Base-by-base conservation (phyloP, 768 basidiomycete genomes). In the Cyclocybe cylindracea region DNA sequence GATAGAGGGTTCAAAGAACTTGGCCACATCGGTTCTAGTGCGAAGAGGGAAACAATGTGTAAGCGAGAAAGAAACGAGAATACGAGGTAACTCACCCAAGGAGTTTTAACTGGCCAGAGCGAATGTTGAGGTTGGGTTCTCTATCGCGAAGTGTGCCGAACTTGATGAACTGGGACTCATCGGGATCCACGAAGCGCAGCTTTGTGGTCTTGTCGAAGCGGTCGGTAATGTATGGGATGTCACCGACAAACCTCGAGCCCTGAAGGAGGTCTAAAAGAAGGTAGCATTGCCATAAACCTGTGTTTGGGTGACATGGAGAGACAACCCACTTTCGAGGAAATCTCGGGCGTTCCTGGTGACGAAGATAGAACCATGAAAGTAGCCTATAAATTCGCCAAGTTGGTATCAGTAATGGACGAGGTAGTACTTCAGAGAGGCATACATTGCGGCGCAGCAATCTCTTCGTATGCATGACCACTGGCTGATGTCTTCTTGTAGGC, bases 171-270 rank as follows among this genome's bases (percentile, higher is more conserved):
- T 74, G 70, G 4, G 71, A 68, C 24, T 78, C 71, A 1, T 58
- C 47, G 5, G 66, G 50, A 50, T 67, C 68, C 24, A 60, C 63
- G 55, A 81, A 81, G 31, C 69, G 64, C 6, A 73, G 59, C 51
- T 79, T 81, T 5, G 78, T 74, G 1, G 70, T 69, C 50, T 70
- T 73, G 54, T 82, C 79, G 47, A 82, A 82, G 46, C 66, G 67
- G 14, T 59, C 57, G 4, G 62, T 63, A 49, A 80, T 78, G 19
- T 75, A 59, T 18, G 63, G 56, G 19, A 79, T 57, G 45, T 78
- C 76, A 5, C 69, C 72, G 0, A 59, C 44, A 38, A 69, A 81
- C 39, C 64, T 66, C 2, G 77, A 77, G 16, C 65, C 68, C n/a
- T 53, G 48, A 8, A 81, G 64, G 43, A 70, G 68, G 19, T 47